phyloP scores from a whole-genome alignment of 139 green algal species.

The Coccomyxa sp. region DNA sequence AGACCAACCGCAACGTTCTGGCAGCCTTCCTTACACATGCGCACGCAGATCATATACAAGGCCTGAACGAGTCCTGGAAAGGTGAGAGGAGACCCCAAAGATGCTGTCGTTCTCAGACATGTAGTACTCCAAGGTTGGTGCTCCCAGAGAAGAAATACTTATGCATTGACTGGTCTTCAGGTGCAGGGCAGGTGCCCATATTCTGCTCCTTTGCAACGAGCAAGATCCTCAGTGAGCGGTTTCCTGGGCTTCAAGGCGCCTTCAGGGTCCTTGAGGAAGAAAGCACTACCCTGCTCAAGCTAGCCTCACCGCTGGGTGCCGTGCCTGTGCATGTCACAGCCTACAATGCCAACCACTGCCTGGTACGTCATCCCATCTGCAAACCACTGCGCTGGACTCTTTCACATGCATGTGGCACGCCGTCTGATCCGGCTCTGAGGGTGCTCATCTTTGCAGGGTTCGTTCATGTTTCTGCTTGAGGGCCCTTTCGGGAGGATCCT shows the following conservation, averaged over 20 bases:
- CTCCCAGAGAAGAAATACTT: not conserved
- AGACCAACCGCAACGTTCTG: not conserved
- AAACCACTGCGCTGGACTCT: not conserved
- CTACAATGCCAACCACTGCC: conserved; percentile 28
- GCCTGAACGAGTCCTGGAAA: conserved; percentile 17
- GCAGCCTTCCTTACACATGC: conserved; percentile 31
- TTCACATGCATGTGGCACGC: not conserved
- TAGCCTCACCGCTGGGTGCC: not conserved
- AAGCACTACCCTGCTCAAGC: not conserved
- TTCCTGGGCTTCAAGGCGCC: not conserved
- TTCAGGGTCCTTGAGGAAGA: not conserved
- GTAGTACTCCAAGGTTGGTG: not conserved
- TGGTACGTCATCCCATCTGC: conserved; percentile 10
- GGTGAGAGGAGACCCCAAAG: not conserved
- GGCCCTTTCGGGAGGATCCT: conserved; percentile 18
- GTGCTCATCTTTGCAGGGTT: conserved; percentile 9
- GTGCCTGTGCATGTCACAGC: conserved; percentile 13
- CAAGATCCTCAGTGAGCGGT: conserved; percentile 11
- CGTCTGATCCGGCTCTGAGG: not conserved
- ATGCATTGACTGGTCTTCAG: not conserved
- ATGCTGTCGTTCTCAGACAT: not conserved
- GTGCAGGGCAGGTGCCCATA: conserved; percentile 6
- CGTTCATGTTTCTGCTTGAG: conserved; percentile 30
- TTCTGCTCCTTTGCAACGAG: conserved; percentile 19
- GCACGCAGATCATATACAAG: conserved; percentile 31